Base-by-base conservation (phyloP, 768 basidiomycete species). In the Botryobasidium botryosum region DNA sequence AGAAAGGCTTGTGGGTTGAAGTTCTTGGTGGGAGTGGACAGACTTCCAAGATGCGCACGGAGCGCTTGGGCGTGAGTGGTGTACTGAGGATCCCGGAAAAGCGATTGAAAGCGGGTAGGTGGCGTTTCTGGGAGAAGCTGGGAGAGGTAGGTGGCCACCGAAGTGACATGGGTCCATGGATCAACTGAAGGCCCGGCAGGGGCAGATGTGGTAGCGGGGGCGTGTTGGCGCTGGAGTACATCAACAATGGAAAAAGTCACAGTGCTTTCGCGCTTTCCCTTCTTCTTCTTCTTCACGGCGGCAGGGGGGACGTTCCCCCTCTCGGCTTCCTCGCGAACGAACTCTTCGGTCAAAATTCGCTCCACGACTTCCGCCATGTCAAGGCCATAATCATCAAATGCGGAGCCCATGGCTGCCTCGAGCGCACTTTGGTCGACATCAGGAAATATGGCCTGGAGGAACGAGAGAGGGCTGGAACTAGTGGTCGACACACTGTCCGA, bases 331-430 rank as follows among this genome's bases (percentile, higher is more conserved):
- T 42, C 40, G 40, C 8, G 23, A 2, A 42, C 23, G 26, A 12
- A 25, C 13, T 42, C 40, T 29, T 42, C 40, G 40, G 24, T 42
- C 27, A 42, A 12, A 39, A 42, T 13, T 10, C 12, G 21, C 15
- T 42, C 29, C 2, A 42, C 40, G 24, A 42, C 15, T 13, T 13
- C 40, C 13, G 25, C 40, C 40, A 42, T 42, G 28, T 42, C 40
- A 42, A 42, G 12, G 37, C 21, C 37, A 12, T 42, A 21, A 42
- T 25, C 15, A 8, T 33, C 31, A 8, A 8, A 8, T 8, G 8
- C 31, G 17, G 31, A 33, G 23, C 23, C 25, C 15, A 21, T 15
- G 23, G 28, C 20, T 13, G 10, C 13, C 23, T 8, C 21, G 8
- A 42, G 40, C 12, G 40, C 28, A 8, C 24, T 25, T 21, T 42